phyloP scores from a whole-genome alignment of 169 alveolate genomes.

The Plasmodium gallinaceum region DNA sequence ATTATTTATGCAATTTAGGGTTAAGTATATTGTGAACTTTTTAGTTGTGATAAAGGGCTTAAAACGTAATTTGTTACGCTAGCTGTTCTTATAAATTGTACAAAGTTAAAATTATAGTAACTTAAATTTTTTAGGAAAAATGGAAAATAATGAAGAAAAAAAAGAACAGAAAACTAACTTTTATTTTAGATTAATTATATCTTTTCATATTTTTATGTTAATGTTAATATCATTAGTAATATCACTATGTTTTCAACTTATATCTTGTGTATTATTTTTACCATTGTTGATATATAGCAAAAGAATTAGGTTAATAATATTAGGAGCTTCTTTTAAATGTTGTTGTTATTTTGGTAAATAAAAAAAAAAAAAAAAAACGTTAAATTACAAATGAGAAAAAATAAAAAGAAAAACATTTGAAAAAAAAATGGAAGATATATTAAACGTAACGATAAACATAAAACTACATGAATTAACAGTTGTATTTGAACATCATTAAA shows the following conservation, averaged over 20 bases:
- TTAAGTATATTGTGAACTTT: too few species aligned
- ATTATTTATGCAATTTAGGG: too few species aligned
- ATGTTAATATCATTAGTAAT: neutral
- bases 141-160: constrained; percentile 14
- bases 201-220: constrained; percentile 6
- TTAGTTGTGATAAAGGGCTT: too few species aligned
- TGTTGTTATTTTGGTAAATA: constrained; percentile 10
- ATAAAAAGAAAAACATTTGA: too few species aligned
- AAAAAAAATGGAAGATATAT: too few species aligned
- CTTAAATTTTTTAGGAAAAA: neutral
- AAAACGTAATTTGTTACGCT: too few species aligned
- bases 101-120: too few species aligned
- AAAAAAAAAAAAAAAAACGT: constrained; percentile 14
- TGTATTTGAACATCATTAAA: too few species aligned
- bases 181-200: constrained; percentile 17
- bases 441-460: too few species aligned
- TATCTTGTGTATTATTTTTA: constrained; percentile 30
- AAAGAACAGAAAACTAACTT: constrained; percentile 10
- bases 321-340: constrained; percentile 26
- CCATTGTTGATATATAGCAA: constrained; percentile 37
- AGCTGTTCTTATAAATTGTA: too few species aligned
- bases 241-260: constrained; percentile 5
- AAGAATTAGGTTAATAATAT: constrained; percentile 8
- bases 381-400: too few species aligned
- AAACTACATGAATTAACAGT: too few species aligned